phyloP scores from a whole-genome alignment of 805 yeast species.

The Metschnikowia henanensis region DNA sequence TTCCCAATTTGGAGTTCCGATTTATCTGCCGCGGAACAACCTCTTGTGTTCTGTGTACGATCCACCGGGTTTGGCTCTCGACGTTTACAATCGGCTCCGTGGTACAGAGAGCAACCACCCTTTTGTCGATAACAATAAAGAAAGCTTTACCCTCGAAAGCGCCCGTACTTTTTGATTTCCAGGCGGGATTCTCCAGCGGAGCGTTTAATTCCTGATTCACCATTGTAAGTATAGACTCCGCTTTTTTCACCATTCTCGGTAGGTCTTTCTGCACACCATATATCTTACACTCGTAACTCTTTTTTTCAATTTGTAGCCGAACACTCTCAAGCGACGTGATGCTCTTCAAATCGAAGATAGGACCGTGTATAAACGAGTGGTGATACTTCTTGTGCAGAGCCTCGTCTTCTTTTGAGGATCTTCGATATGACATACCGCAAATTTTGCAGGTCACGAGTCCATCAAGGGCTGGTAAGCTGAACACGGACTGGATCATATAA shows the following conservation, averaged over 20 bases:
- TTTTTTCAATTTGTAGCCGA: conserved; percentile 13
- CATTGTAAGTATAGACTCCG: conserved; percentile 41
- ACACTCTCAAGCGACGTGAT: conserved; percentile 28
- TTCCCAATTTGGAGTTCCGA: conserved; percentile 32
- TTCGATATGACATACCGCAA: conserved; percentile 56
- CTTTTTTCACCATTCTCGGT: conserved; percentile 26
- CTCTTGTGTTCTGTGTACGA: conserved; percentile 52
- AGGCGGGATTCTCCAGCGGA: conserved; percentile 34
- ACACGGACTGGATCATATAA: conserved; percentile 14
- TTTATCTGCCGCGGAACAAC: conserved; percentile 48
- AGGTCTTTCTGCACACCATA: conserved; percentile 24
- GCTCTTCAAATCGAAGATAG: conserved; percentile 41
- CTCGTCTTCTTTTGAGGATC: conserved; percentile 42
- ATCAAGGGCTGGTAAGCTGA: conserved; percentile 7
- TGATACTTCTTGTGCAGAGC: conserved; percentile 55
- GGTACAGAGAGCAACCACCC: conserved; percentile 57
- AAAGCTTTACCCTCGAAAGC: conserved; percentile 35
- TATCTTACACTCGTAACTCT: conserved; percentile 17
- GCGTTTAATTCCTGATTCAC: conserved; percentile 66
- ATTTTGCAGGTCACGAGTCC: conserved; percentile 37
- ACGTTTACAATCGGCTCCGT: conserved; percentile 42
- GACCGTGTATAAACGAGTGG: conserved; percentile 46
- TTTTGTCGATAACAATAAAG: conserved; percentile 43
- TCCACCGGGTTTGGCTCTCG: conserved; percentile 52
- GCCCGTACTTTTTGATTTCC: conserved; percentile 22